Conservation (phyloP, 2,329 filamentous ascomycete species). For the Botryosphaeria dothidea region DNA sequence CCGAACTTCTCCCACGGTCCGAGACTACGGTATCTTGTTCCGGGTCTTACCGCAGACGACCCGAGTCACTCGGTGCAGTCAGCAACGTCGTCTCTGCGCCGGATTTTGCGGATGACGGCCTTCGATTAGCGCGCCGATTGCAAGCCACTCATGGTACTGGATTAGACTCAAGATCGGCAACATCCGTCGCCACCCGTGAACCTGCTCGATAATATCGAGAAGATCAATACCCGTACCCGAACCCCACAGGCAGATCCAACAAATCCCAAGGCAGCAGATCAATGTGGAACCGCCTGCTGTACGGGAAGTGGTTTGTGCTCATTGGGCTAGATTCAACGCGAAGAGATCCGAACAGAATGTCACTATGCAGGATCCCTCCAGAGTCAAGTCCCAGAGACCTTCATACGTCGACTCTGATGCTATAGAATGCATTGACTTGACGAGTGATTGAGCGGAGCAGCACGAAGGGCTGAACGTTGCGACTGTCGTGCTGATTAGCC, state of each 20-base stretch:
- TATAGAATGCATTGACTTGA: conserved; percentile 4
- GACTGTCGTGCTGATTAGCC: not conserved
- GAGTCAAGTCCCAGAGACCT: not conserved
- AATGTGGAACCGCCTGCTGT: not conserved
- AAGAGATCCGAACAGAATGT: not conserved
- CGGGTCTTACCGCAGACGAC: not conserved
- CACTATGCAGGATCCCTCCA: not conserved
- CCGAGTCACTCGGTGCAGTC: not conserved
- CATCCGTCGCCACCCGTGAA: not conserved
- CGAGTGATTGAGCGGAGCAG: not conserved
- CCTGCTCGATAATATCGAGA: not conserved
- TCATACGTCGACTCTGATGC: not conserved
- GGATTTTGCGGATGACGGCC: not conserved
- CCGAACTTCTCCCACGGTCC: not conserved
- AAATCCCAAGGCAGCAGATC: not conserved
- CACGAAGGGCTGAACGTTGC: not conserved
- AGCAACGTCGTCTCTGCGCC: not conserved
- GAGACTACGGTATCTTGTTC: not conserved
- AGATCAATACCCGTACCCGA: not conserved
- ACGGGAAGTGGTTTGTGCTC: conserved; percentile 1
- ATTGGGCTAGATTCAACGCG: not conserved
- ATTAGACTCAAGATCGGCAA: not conserved
- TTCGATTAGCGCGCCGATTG: not conserved
- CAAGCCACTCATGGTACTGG: not conserved
- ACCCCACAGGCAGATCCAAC: not conserved